These are phyloP conservation scores for Xylaria sp. DNA, from an alignment of 2,329 filamentous ascomycete species.

Conservation along the genomic window DNA sequence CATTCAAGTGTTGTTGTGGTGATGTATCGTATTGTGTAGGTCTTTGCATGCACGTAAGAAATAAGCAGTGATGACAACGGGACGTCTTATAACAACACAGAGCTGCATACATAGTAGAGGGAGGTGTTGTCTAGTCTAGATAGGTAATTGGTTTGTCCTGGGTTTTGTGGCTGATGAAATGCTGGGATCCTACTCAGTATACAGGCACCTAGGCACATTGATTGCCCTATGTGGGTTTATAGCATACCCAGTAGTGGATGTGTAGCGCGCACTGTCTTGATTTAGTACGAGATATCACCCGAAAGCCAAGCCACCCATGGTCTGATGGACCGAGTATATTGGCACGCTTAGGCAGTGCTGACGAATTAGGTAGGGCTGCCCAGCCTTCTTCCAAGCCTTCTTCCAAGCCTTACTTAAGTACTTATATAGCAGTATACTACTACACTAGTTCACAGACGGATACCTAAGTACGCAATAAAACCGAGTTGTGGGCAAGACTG, in stretches of 20 bases:
- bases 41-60: not conserved
- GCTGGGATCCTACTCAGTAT: not conserved
- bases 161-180: not conserved
- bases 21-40: not conserved
- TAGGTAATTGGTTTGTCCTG: not conserved
- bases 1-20: not conserved
- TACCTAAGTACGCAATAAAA: not conserved
- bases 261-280: not conserved
- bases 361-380: constrained; percentile 28
- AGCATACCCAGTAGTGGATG: no score
- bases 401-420: constrained; percentile 21
- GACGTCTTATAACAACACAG: not conserved
- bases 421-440: not conserved
- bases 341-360: constrained; percentile 20
- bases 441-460: no score
- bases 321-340: constrained; percentile 25
- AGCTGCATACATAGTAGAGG: not conserved
- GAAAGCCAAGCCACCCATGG: constrained; percentile 33
- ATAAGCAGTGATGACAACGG: not conserved
- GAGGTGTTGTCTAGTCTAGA: not conserved
- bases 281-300: constrained; percentile 12
- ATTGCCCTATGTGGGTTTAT: not conserved
- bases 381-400: constrained; percentile 10
- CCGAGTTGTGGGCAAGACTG: no score
- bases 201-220: not conserved